These are phyloP conservation scores for Chlorella sp. DNA, from an alignment of 139 green algal genomes.

Conservation along the genomic window DNA sequence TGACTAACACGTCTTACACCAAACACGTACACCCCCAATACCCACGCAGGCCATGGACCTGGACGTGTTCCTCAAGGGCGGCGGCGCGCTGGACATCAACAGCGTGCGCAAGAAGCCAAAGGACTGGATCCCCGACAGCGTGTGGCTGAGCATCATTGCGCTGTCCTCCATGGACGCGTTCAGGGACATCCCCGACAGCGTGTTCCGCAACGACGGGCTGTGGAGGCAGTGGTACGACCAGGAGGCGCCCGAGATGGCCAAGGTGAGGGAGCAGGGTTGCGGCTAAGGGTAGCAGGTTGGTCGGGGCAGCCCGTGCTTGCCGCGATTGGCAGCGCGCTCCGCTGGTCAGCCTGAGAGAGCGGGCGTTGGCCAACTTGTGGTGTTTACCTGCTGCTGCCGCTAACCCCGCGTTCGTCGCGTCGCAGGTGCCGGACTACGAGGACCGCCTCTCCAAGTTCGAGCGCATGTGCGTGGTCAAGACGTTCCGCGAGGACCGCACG, in stretches of 20 bases:
- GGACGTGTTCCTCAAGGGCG: conserved; percentile 86
- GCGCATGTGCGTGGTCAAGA: conserved; percentile 86
- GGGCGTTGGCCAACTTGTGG: too few species aligned
- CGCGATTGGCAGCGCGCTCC: too few species aligned
- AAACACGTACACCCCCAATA: too few species aligned
- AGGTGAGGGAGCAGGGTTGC: too few species aligned
- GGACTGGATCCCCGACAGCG: conserved; percentile 85
- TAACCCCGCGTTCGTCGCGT: too few species aligned
- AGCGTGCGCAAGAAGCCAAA: conserved; percentile 85
- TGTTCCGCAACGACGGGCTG: conserved; percentile 76
- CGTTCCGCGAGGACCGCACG: conserved; percentile 86
- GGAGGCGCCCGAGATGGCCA: conserved; percentile 84
- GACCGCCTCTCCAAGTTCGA: conserved; percentile 84
- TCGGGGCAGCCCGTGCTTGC: too few species aligned
- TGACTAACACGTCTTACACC: too few species aligned
- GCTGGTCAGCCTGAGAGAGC: too few species aligned
- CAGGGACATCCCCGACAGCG: conserved; percentile 72
- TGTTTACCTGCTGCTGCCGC: too few species aligned
- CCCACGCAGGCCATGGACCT: conserved; percentile 42
- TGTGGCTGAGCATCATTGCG: conserved; percentile 84
- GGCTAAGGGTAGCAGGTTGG: too few species aligned
- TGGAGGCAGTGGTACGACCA: conserved; percentile 89
- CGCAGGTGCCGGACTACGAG: conserved; percentile 82
- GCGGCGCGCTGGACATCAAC: conserved; percentile 77
- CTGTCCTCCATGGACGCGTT: conserved; percentile 71